Evolutionary conservation across 306 rosid genomes (phyloP), one percentile per base, ranked within the genome.

Genomic region (Medicago ruthenica): DNA sequence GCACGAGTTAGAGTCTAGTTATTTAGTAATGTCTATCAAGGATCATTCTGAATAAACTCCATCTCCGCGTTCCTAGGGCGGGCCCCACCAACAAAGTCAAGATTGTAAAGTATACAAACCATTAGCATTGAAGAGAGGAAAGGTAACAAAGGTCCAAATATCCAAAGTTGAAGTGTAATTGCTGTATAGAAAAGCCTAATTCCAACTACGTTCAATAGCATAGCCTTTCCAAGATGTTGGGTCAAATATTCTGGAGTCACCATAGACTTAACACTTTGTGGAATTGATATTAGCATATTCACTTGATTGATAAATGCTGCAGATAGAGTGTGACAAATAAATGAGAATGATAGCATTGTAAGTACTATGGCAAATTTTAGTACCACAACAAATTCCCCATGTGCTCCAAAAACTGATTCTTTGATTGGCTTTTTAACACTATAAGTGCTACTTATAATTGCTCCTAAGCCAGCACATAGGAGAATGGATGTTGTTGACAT

Each of bases 101-200:
- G 82, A 44, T 90, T 88, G 59, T 88, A 88, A 64, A 92, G 87
- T 63, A 88, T 62, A 7, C 86, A 60, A 7, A 93, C 87, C 90
- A 86, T 67, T 0, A 85, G 65, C 0, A 63, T 42, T 14, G 86
- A 90, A 84, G 89, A 87, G 6, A 90, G 36, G 34, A 93, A 90
- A 31, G 90, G 88, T 14, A 89, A 42, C 12, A 90, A 82, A 0
- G 98, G 98, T 4, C 98, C 98, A 36, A 93, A 93, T 8, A 93
- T 86, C 95, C 98, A 93, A 22, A 93, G 91, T 54, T 87, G 40
- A 55, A 93, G 69, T 5, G 91, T 84, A 15, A 93, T 71, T 17
- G 89, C 95, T 0, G 80, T 47, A 51, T 85, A 86, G 77, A 90
- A 89, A 53, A 93, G 83, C 76, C 96, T 83, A 71, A 89, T 90